Evolutionary conservation across 2,329 filamentous ascomycete genomes (phyloP).

Genomic region (Rutstroemia sp.): DNA sequence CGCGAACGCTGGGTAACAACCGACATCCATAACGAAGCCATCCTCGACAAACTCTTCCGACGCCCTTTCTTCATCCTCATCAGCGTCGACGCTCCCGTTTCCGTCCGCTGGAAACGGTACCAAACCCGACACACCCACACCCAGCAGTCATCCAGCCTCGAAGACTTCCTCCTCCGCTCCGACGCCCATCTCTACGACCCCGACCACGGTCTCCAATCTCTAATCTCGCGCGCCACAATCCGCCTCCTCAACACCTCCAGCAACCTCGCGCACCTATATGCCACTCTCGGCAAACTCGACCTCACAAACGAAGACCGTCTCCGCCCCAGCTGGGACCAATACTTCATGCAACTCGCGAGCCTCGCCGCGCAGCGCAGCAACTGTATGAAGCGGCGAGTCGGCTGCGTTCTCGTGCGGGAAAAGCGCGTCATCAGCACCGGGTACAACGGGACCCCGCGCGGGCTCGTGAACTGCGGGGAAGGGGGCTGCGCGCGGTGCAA

Average conservation of each 20-base stretch:
- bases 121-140: slow-evolving; percentile 39
- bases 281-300: slow-evolving; percentile 65
- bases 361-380: slow-evolving; percentile 86
- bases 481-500: slow-evolving; percentile 90
- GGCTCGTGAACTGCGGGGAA: slow-evolving; percentile 83
- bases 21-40: slow-evolving; percentile 65
- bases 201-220: slow-evolving; percentile 56
- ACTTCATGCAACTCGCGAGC: slow-evolving; percentile 96
- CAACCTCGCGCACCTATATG: slow-evolving; percentile 63
- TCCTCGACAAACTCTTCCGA: slow-evolving; percentile 67
- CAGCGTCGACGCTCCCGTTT: slow-evolving; percentile 84
- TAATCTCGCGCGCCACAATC: slow-evolving; percentile 76
- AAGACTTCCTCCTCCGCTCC: slow-evolving; percentile 48
- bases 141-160: slow-evolving; percentile 35
- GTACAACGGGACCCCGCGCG: slow-evolving; percentile 94
- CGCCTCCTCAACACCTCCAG: slow-evolving; percentile 79
- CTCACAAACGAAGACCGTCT: slow-evolving; percentile 72
- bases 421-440: slow-evolving; percentile 88
- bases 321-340: slow-evolving; percentile 88
- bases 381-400: slow-evolving; percentile 96
- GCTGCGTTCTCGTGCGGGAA: slow-evolving; percentile 83
- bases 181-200: slow-evolving; percentile 72
- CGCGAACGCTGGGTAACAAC: slow-evolving; percentile 77
- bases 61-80: slow-evolving; percentile 91
- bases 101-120: slow-evolving; percentile 75